These are phyloP conservation scores for Coemansia sp. DNA, from an alignment of 192 early-diverging fungal species.

Conservation along the genomic window DNA sequence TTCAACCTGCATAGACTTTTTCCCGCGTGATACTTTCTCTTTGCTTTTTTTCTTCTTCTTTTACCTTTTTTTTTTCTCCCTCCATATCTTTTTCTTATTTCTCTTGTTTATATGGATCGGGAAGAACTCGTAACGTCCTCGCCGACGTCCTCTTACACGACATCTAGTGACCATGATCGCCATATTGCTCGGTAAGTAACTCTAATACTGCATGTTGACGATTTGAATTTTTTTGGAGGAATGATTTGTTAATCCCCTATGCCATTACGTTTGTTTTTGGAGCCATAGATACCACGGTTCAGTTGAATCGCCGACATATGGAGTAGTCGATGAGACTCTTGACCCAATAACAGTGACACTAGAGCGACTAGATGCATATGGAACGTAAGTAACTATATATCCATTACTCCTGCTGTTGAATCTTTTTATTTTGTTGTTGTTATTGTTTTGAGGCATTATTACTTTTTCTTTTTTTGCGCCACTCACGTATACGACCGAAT, in stretches of 20 bases:
- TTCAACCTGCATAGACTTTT: background rate
- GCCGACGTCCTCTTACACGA: slow-evolving; percentile 32
- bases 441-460: slow-evolving; percentile 6
- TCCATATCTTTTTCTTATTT: background rate
- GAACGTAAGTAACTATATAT: slow-evolving; percentile 39
- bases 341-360: slow-evolving; percentile 35
- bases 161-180: slow-evolving; percentile 27
- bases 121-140: slow-evolving; percentile 27
- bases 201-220: background rate
- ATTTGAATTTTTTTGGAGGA: background rate
- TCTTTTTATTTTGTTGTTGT: slow-evolving; percentile 3
- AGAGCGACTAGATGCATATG: slow-evolving; percentile 37
- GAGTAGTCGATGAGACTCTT: slow-evolving; percentile 24
- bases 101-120: slow-evolving; percentile 11
- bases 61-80: background rate
- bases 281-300: slow-evolving; percentile 35
- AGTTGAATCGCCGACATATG: slow-evolving; percentile 29
- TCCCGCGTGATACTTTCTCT: background rate
- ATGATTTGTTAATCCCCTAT: background rate
- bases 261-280: slow-evolving; percentile 5
- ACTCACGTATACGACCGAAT: background rate
- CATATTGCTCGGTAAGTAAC: slow-evolving; percentile 25
- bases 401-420: background rate
- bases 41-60: background rate
- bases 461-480: slow-evolving; percentile 3